Conservation (phyloP, 176 grass and related monocot genomes). For the Panicum miliaceum region DNA sequence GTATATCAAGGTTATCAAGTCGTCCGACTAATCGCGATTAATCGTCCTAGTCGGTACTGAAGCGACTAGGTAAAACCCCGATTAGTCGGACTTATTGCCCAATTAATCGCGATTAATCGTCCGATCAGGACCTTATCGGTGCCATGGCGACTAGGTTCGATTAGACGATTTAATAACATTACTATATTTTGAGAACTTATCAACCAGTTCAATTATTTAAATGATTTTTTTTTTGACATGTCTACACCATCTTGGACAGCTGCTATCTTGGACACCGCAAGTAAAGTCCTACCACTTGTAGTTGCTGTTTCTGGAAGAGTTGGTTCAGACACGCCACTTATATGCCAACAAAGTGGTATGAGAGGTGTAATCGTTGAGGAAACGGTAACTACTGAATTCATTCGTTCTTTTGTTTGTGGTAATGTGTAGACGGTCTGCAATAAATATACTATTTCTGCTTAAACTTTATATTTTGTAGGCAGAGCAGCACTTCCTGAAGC, state of each 20-base stretch:
- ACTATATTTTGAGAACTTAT: constrained; percentile 16
- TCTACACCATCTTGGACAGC: constrained; percentile 46
- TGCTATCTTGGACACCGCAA: constrained; percentile 79
- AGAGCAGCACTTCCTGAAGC: constrained; percentile 96
- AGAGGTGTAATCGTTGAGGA: constrained; percentile 91
- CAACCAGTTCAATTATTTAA: not conserved
- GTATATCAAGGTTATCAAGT: too few species aligned
- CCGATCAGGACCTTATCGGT: too few species aligned
- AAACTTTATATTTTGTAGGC: constrained; percentile 54
- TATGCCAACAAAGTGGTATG: constrained; percentile 90
- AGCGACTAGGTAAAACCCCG: too few species aligned
- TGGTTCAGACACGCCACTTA: constrained; percentile 84
- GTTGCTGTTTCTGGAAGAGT: constrained; percentile 85
- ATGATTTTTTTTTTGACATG: constrained; percentile 25
- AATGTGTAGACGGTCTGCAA: not conserved
- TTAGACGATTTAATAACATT: too few species aligned
- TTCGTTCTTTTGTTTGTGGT: not conserved
- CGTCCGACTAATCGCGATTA: too few species aligned
- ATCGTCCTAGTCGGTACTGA: too few species aligned
- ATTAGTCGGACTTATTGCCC: too few species aligned
- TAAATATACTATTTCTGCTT: constrained; percentile 26
- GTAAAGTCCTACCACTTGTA: constrained; percentile 81
- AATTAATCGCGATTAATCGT: too few species aligned
- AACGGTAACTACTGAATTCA: constrained; percentile 59
- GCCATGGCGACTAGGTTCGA: too few species aligned